Conservation (phyloP, 1,139 yeast species). For the Saccharomyces uvarum region DNA sequence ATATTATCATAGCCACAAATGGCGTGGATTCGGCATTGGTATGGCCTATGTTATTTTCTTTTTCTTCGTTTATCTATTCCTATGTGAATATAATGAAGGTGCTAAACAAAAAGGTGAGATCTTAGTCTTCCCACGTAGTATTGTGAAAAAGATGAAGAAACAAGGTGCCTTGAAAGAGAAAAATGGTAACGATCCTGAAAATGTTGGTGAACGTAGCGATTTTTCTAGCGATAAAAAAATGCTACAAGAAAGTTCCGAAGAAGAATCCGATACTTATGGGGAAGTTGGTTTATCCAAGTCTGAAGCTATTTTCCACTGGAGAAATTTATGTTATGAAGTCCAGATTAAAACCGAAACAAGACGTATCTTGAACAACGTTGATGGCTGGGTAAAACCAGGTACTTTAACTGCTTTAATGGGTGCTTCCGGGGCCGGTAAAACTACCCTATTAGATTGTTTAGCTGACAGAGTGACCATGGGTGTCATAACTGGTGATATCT, state of each 20-base stretch:
- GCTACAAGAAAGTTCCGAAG: slow-evolving; percentile 4
- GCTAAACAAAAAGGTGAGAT: slow-evolving; percentile 70
- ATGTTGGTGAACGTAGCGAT: slow-evolving; percentile 8
- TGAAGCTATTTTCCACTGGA: slow-evolving; percentile 38
- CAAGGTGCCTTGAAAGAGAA: slow-evolving; percentile 18
- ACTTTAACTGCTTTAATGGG: slow-evolving; percentile 60
- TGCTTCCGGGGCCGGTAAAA: slow-evolving; percentile 68
- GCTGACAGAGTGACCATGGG: slow-evolving; percentile 50
- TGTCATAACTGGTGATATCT: slow-evolving; percentile 50
- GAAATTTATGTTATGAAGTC: slow-evolving; percentile 39
- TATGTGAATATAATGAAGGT: slow-evolving; percentile 54
- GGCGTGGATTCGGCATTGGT: slow-evolving; percentile 69
- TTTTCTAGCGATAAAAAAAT: slow-evolving; percentile 8
- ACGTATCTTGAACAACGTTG: slow-evolving; percentile 39
- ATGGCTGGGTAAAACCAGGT: slow-evolving; percentile 49
- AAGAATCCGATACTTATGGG: slow-evolving; percentile 8
- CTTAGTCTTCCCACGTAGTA: slow-evolving; percentile 47
- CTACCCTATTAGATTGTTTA: slow-evolving; percentile 52
- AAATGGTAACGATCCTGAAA: slow-evolving; percentile 20
- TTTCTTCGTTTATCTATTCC: slow-evolving; percentile 44
- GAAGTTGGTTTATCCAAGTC: slow-evolving; percentile 9
- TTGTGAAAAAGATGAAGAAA: slow-evolving; percentile 31
- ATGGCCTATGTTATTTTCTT: slow-evolving; percentile 51
- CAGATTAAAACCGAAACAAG: slow-evolving; percentile 31
- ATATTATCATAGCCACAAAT: slow-evolving; percentile 47